Base-by-base conservation (phyloP, 1,284 basidiomycete species). In the Apiotrichum sp. region DNA sequence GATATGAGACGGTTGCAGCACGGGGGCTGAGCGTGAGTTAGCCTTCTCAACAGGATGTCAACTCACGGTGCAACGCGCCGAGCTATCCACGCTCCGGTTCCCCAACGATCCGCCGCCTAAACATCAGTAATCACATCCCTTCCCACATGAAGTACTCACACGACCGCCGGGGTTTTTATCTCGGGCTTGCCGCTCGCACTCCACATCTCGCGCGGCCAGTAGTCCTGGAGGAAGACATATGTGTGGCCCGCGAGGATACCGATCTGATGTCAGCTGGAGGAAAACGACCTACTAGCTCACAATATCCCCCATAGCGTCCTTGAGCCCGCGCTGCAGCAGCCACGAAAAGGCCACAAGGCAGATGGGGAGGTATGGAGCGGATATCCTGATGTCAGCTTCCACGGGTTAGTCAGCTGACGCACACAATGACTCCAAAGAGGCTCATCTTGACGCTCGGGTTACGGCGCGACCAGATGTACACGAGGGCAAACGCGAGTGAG, bases 391-490 rank as follows among this genome's bases (percentile, higher is more conserved):
- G 33, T 53, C 43, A 64, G 52, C 32, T 39, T 14, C 14, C 10
- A 55, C 39, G 50, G 41, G 38, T 22, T 13, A 13, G 7, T 4
- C 14, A 3, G 6, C 6, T 13, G 35, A 66, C 74, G 39, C 52
- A 76, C 73, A 90, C 93, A 64, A 98, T 80, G 34, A 98, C 79
- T 3, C 96, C 95, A 67, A 98, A 96, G 32, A 98, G 81, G 4
- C 90, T 93, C 61, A 98, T 89, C n/a, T 91, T 89, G 4, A 93
- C 89, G 34, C 88, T 86, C 1, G 93, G 90, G 71, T 98, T 96
- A 13, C 93, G 81, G 49, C 96, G 80, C 7, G 92, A 91, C 95
- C 96, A 98, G 58, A 98, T 80, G 73, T 98, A 98, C 48, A 97
- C 95, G 3, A 96, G 86, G 2, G 95, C 88, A 69, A 95, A 95